A percentile compares a stretch with the other conserved stretches of the same genome.
Conservation (phyloP, 495 filamentous ascomycete species). For the Trichocladium antarcticum region DNA sequence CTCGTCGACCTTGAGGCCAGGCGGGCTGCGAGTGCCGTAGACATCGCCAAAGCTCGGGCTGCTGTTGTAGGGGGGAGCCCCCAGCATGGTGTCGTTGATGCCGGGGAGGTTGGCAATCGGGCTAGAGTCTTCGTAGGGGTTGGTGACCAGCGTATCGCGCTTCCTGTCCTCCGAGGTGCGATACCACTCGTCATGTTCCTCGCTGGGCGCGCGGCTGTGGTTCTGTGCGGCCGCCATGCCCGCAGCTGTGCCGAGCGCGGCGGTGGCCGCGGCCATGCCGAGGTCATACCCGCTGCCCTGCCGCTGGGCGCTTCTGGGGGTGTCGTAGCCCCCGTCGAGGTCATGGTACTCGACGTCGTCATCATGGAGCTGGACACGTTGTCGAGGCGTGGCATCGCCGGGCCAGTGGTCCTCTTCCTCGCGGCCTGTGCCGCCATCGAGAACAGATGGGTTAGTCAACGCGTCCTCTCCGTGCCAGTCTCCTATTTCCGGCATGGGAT, state of each 20-base stretch:
- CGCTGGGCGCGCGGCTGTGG: conserved; percentile 38
- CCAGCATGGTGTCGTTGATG: conserved; percentile 38
- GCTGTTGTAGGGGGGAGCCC: conserved; percentile 26
- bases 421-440: conserved; percentile 28
- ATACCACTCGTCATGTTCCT: conserved; percentile 45
- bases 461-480: conserved; percentile 49
- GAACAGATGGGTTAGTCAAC: conserved; percentile 31
- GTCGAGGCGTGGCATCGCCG: conserved; percentile 33
- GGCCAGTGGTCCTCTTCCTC: conserved; percentile 29
- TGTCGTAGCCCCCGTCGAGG: conserved; percentile 14
- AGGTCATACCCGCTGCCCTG: conserved; percentile 19
- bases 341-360: conserved; percentile 27
- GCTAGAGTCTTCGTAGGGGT: conserved; percentile 47
- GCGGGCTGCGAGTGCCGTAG: conserved; percentile 38
- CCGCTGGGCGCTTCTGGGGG: conserved; percentile 3
- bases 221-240: conserved; percentile 35
- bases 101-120: conserved; percentile 42
- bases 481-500: conserved; percentile 60
- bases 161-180: conserved; percentile 44
- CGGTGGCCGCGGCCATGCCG: conserved; percentile 27
- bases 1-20: conserved; percentile 53
- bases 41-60: conserved; percentile 27
- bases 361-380: conserved; percentile 26
- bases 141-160: conserved; percentile 46
- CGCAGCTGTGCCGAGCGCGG: conserved; percentile 32